Evolutionary conservation across 2,329 filamentous ascomycete species (phyloP), one percentile per base, ranked within the genome.

Genomic region (Sarocladium strictum): DNA sequence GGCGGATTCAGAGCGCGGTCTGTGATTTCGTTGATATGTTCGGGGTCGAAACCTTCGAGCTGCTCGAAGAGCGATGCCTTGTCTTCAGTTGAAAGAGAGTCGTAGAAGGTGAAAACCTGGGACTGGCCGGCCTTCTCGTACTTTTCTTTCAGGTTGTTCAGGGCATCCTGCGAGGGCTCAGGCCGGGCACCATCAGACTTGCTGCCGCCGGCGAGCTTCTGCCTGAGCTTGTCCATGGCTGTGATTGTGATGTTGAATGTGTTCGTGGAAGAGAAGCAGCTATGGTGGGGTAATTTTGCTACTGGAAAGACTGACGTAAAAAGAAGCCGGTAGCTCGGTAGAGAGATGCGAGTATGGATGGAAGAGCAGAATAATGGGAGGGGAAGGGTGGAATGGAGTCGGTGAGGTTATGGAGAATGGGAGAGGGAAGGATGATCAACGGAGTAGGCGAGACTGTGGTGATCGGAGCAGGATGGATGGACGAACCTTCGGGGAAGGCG

Each of bases 1-100:
- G 87, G 83, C 27, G 92, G 89, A 74, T 91, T 83, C 60, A 97
- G 79, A 57, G 92, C 90, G 68, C 82, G 85, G 61, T 93, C 76
- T 65, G 89, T 87, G 70, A 97, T 87, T 63, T 86, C 81, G 76
- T 94, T 96, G 81, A 97, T 93, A 74, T 89, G 82, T 56, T 81
- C 78, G 55, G 93, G 92, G 69, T 97, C 84, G 75, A 97, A 90
- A 65, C 77, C 78, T 60, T 81, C 80, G 57, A 97, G 81, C 73
- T 97, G 94, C 64, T 87, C 75, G 77, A 85, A 96, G 56, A 99
- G 83, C 9, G 78, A 71, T 43, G 85, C 84, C 75, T 96, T 90
- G 60, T 97, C 90, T 53, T 78, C 71, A 17, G 79, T 73, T 58
- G 78, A 77, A 59, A 99, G 85, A 58, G 85, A 81, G 66, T 97